phyloP scores from a whole-genome alignment of 768 basidiomycete species.

The Rhodosporidiobolus odoratus region DNA sequence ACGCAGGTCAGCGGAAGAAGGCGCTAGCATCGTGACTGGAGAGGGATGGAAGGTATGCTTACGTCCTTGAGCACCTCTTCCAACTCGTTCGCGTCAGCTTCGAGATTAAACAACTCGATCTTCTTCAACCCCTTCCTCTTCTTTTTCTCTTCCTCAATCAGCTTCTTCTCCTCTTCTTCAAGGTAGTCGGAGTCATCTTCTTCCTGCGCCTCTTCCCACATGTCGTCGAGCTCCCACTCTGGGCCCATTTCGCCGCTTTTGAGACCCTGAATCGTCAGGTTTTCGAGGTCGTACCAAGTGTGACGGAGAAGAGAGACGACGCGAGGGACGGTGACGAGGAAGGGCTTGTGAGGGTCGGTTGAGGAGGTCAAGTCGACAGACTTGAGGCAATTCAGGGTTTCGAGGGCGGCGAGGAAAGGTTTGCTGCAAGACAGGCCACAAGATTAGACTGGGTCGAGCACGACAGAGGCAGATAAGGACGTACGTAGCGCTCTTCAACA shows the following conservation, averaged over 20 bases:
- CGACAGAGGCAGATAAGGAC: not conserved
- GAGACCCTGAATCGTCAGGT: not conserved
- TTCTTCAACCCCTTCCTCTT: constrained; percentile 1
- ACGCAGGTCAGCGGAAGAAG: not conserved
- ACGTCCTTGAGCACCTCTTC: constrained; percentile 20
- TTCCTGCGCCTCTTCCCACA: constrained; percentile 13
- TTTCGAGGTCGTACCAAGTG: constrained; percentile 18
- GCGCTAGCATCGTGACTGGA: not conserved
- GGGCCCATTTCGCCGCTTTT: constrained; percentile 6
- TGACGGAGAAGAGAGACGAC: constrained; percentile 10
- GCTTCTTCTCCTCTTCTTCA: not conserved
- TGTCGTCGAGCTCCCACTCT: constrained; percentile 7
- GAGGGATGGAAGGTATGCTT: not conserved
- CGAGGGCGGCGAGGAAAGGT: constrained; percentile 21
- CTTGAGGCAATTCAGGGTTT: constrained; percentile 7
- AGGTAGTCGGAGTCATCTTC: not conserved
- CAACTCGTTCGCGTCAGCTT: not conserved
- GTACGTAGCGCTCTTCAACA: constrained; percentile 25
- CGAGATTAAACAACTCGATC: constrained; percentile 5
- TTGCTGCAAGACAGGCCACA: not conserved
- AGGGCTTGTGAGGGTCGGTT: not conserved
- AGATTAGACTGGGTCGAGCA: too few species aligned
- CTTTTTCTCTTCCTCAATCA: not conserved
- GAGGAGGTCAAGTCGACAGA: constrained; percentile 17
- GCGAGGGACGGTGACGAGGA: constrained; percentile 25